These are phyloP conservation scores for Hypoxylon crocopeplum DNA, from an alignment of 495 filamentous ascomycete species.

Conservation along the genomic window DNA sequence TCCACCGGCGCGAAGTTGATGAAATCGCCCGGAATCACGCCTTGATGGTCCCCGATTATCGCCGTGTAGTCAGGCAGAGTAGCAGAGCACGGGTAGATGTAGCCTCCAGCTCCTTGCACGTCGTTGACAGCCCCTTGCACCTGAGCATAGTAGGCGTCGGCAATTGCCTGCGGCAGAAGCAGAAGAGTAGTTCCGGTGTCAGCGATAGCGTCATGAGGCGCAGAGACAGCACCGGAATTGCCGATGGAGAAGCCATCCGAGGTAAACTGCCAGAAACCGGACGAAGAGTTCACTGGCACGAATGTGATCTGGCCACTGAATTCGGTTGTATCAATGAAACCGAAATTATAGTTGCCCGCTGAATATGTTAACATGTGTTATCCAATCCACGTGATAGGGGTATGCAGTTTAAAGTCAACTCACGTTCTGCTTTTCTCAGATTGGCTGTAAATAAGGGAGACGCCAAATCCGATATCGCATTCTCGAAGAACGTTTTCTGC, in stretches of 20 bases:
- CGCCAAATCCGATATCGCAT: conserved; percentile 65
- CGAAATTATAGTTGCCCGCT: conserved; percentile 71
- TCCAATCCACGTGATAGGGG: background rate
- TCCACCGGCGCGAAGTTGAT: conserved; percentile 64
- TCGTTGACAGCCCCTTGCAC: conserved; percentile 62
- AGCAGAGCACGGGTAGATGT: conserved; percentile 69
- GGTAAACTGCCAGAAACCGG: conserved; percentile 79
- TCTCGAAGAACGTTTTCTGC: conserved; percentile 80
- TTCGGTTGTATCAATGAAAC: conserved; percentile 64
- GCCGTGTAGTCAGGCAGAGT: conserved; percentile 68
- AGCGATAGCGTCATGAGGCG: conserved; percentile 54
- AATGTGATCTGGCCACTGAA: conserved; percentile 69
- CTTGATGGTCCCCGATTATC: conserved; percentile 62
- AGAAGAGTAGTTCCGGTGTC: conserved; percentile 79
- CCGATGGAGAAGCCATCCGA: conserved; percentile 67
- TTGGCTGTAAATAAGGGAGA: conserved; percentile 74
- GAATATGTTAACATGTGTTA: conserved; percentile 6
- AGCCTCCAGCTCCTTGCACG: conserved; percentile 66
- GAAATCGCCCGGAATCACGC: conserved; percentile 64
- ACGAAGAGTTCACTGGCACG: conserved; percentile 61
- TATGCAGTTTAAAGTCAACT: conserved; percentile 2
- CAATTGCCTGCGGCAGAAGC: conserved; percentile 64
- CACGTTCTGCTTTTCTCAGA: conserved; percentile 67
- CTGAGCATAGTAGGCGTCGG: conserved; percentile 70
- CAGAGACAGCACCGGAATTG: conserved; percentile 14